Evolutionary conservation across 202 grass and related monocot genomes (phyloP).

Genomic region (Setaria viridis): DNA sequence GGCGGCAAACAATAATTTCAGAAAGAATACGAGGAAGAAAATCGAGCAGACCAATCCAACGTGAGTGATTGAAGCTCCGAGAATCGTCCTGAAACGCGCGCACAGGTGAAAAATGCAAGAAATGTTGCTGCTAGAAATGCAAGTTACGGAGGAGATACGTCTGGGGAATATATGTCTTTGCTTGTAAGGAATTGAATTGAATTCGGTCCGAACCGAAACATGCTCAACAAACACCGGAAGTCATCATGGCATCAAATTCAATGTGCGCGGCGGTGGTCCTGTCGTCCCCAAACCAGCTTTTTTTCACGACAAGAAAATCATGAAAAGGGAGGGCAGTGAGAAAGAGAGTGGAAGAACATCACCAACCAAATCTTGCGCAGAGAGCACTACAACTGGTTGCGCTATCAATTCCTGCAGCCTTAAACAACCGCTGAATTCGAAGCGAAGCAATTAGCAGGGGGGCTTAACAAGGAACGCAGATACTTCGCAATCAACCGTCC

Average conservation of each 20-base stretch:
- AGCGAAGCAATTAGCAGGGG: background rate
- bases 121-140: background rate
- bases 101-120: constrained; percentile 1
- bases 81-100: background rate
- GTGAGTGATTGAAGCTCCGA: background rate
- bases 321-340: background rate
- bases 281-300: background rate
- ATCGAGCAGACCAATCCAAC: constrained; percentile 6
- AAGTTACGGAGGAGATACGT: constrained; percentile 8
- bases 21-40: background rate
- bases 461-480: background rate
- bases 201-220: constrained; percentile 48
- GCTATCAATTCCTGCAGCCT: constrained; percentile 37
- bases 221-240: constrained; percentile 46
- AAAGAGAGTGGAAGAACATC: constrained; percentile 4
- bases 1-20: background rate
- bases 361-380: constrained; percentile 45
- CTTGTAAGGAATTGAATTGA: constrained; percentile 54
- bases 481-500: background rate
- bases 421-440: constrained; percentile 42
- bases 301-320: background rate
- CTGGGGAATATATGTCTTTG: constrained; percentile 32
- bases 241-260: constrained; percentile 45
- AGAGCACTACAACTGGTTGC: background rate
- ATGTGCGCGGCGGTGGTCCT: constrained; percentile 52